Percentiles rank a stretch among this genome's conserved stretches.
These are phyloP conservation scores for Alternaria dauci DNA, from an alignment of 2,329 filamentous ascomycete species.

Conservation along the genomic window DNA sequence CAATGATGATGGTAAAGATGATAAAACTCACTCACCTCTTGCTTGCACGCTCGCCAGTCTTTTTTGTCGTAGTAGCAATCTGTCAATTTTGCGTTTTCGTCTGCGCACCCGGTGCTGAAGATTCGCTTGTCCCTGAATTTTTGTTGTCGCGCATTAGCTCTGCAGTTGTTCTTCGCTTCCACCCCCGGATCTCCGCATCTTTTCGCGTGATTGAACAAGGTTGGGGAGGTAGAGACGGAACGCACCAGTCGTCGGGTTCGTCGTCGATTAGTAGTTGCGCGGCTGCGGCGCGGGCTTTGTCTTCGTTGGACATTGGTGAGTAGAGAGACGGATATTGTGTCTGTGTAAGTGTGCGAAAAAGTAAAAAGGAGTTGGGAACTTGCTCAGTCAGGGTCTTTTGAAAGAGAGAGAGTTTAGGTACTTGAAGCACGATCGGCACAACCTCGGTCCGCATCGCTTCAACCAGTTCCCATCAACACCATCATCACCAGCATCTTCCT, in stretches of 20 bases:
- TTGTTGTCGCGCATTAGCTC: neutral
- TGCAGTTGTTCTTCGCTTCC: neutral
- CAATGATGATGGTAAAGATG: too few relatives aligned
- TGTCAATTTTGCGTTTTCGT: slow-evolving; percentile 87
- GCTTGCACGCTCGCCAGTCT: slow-evolving; percentile 89
- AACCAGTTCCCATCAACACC: too few relatives aligned
- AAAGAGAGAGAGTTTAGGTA: neutral
- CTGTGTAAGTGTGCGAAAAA: neutral
- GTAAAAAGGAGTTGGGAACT: neutral
- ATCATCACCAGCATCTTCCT: too few relatives aligned
- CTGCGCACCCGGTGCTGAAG: slow-evolving; percentile 96
- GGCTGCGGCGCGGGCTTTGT: slow-evolving; percentile 51
- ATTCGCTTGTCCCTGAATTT: slow-evolving; percentile 89
- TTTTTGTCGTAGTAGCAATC: slow-evolving; percentile 97
- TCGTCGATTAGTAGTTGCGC: slow-evolving; percentile 70
- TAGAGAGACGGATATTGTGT: neutral
- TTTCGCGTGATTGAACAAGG: too few relatives aligned
- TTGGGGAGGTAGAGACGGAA: slow-evolving; percentile 2
- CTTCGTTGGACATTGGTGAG: slow-evolving; percentile 54
- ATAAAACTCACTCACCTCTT: slow-evolving; percentile 74
- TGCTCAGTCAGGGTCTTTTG: neutral
- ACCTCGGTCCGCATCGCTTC: slow-evolving; percentile 30
- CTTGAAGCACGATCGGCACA: slow-evolving; percentile 39
- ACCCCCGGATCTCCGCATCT: slow-evolving; percentile 14
- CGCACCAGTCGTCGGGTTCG: slow-evolving; percentile 94